These are phyloP conservation scores for Corchorus olitorius DNA, from an alignment of 345 rosid genomes.

Conservation along the genomic window DNA sequence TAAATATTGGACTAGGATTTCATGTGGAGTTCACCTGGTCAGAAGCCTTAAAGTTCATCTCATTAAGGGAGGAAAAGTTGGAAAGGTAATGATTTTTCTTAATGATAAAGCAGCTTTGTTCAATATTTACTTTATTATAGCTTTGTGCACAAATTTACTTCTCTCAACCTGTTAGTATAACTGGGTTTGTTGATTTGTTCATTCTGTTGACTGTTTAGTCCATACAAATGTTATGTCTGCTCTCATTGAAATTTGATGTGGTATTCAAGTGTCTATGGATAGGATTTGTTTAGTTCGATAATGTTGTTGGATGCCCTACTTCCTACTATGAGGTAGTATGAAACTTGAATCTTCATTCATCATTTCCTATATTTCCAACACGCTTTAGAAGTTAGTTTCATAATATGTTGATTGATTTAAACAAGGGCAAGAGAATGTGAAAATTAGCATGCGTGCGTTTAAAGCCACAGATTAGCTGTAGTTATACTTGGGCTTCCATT, in stretches of 20 bases:
- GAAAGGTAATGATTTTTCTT: conserved; percentile 44
- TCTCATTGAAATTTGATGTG: neutral
- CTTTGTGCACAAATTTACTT: no score
- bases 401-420: neutral
- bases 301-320: neutral
- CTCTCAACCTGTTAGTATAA: neutral
- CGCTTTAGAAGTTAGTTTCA: neutral
- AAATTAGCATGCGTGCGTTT: neutral
- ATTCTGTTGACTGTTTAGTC: neutral
- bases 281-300: neutral
- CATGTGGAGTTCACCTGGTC: conserved; percentile 85
- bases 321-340: neutral
- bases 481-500: neutral
- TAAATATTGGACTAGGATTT: conserved; percentile 79
- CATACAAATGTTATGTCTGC: neutral
- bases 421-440: neutral
- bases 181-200: no score
- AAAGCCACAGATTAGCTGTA: neutral
- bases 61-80: conserved; percentile 63
- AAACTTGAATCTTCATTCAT: neutral
- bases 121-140: conserved; percentile 8
- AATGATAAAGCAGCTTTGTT: conserved; percentile 14
- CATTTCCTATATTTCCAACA: neutral
- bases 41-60: conserved; percentile 67
- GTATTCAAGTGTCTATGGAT: neutral